phyloP scores from a whole-genome alignment of 2,329 filamentous ascomycete genomes.

The Hyphodiscus sp. region DNA sequence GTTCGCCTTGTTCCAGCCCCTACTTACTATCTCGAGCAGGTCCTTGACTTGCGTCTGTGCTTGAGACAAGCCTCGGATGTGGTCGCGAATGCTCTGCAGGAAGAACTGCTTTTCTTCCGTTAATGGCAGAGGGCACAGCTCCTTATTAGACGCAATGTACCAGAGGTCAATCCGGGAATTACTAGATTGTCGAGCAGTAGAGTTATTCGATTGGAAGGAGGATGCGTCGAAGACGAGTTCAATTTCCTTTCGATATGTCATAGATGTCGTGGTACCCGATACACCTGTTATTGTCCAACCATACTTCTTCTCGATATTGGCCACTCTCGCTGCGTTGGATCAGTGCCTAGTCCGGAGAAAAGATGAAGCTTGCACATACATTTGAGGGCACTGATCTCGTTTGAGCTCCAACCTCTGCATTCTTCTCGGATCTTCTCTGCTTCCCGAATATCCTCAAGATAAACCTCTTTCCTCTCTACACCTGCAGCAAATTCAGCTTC shows the following conservation, averaged over 20 bases:
- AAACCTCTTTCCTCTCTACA: constrained; percentile 61
- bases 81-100: constrained; percentile 63
- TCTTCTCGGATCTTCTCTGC: constrained; percentile 81
- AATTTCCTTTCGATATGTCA: constrained; percentile 67
- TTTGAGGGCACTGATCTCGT: constrained; percentile 74
- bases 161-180: constrained; percentile 60
- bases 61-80: constrained; percentile 56
- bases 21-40: constrained; percentile 53
- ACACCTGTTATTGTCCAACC: constrained; percentile 69
- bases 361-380: constrained; percentile 41
- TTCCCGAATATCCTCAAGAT: constrained; percentile 67
- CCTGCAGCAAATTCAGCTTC: constrained; percentile 57
- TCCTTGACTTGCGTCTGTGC: constrained; percentile 47
- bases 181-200: constrained; percentile 12
- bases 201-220: constrained; percentile 43
- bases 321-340: constrained; percentile 52
- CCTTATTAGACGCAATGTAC: constrained; percentile 57
- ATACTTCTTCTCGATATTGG: constrained; percentile 56
- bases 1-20: constrained; percentile 60
- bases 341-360: constrained; percentile 24
- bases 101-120: constrained; percentile 70
- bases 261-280: constrained; percentile 56
- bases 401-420: constrained; percentile 80
- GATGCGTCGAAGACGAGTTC: constrained; percentile 65
- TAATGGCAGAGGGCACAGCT: constrained; percentile 46